Evolutionary conservation across 441 rosid species (phyloP).

Genomic region (Arabidopsis hybrid): DNA sequence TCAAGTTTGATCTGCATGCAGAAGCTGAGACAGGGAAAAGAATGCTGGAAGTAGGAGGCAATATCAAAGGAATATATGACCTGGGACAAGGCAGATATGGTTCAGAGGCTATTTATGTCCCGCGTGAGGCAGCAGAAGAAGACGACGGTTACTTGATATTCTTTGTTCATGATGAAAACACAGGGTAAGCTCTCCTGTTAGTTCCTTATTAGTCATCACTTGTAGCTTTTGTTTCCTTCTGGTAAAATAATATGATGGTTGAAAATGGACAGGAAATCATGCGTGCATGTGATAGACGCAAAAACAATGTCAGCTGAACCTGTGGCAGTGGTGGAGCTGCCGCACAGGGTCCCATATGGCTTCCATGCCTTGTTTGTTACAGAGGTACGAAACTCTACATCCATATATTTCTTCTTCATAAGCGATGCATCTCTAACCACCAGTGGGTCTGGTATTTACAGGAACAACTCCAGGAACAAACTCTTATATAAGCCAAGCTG

Average conservation of each 20-base stretch:
- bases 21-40: slow-evolving; percentile 76
- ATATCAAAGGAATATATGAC: slow-evolving; percentile 81
- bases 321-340: slow-evolving; percentile 90
- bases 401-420: slow-evolving; percentile 2
- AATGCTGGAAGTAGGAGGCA: slow-evolving; percentile 89
- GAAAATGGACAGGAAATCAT: slow-evolving; percentile 71
- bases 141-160: slow-evolving; percentile 94
- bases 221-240: slow-evolving; percentile 1
- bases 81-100: slow-evolving; percentile 87
- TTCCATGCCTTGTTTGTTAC: slow-evolving; percentile 95
- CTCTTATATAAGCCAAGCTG: slow-evolving; percentile 37
- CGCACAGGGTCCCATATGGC: slow-evolving; percentile 90
- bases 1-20: slow-evolving; percentile 87
- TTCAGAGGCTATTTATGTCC: slow-evolving; percentile 94
- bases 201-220: slow-evolving; percentile 19
- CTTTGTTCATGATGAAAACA: slow-evolving; percentile 85
- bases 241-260: slow-evolving; percentile 23
- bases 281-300: slow-evolving; percentile 81
- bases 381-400: slow-evolving; percentile 59
- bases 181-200: slow-evolving; percentile 58
- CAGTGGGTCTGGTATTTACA: slow-evolving; percentile 47
- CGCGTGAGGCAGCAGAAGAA: slow-evolving; percentile 77
- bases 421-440: slow-evolving; percentile 32
- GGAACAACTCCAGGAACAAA: slow-evolving; percentile 82
- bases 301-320: slow-evolving; percentile 96